Conservation (phyloP, 306 rosid species). For the Quillaja saponaria region DNA sequence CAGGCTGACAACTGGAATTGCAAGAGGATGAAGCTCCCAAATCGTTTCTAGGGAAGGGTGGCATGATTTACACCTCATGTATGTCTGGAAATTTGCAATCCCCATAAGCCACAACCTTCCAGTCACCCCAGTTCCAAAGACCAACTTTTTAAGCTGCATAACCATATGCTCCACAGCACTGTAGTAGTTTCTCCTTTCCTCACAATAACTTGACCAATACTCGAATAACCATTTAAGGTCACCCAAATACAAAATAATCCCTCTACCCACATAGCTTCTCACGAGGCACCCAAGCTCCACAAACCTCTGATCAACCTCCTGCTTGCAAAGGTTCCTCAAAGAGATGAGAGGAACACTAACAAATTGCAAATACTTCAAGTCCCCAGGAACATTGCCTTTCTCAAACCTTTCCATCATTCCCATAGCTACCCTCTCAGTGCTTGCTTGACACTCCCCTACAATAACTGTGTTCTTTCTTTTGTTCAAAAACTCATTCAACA, state of each 20-base stretch:
- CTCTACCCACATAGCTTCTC: constrained; percentile 67
- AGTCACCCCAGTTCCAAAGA: constrained; percentile 48
- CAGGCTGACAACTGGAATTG: constrained; percentile 68
- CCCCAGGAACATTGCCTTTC: constrained; percentile 53
- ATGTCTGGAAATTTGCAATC: constrained; percentile 62
- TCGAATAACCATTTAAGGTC: constrained; percentile 78
- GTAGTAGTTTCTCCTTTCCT: constrained; percentile 44
- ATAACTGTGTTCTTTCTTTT: constrained; percentile 61
- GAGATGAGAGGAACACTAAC: constrained; percentile 66
- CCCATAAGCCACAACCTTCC: constrained; percentile 75
- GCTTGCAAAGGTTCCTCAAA: constrained; percentile 55
- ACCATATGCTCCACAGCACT: constrained; percentile 62
- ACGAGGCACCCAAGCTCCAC: constrained; percentile 64
- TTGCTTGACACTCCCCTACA: constrained; percentile 59
- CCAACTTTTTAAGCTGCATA: constrained; percentile 70
- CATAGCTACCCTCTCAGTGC: constrained; percentile 46
- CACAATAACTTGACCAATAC: constrained; percentile 62
- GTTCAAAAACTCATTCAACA: constrained; percentile 54
- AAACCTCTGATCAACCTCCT: constrained; percentile 65
- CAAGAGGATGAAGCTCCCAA: constrained; percentile 85
- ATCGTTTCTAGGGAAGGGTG: constrained; percentile 71
- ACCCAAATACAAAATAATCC: constrained; percentile 73
- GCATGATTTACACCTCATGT: constrained; percentile 63
- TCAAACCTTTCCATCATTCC: constrained; percentile 73
- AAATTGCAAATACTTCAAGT: constrained; percentile 51